Conservation (phyloP, 805 yeast genomes). For the Yarrowia sp. region DNA sequence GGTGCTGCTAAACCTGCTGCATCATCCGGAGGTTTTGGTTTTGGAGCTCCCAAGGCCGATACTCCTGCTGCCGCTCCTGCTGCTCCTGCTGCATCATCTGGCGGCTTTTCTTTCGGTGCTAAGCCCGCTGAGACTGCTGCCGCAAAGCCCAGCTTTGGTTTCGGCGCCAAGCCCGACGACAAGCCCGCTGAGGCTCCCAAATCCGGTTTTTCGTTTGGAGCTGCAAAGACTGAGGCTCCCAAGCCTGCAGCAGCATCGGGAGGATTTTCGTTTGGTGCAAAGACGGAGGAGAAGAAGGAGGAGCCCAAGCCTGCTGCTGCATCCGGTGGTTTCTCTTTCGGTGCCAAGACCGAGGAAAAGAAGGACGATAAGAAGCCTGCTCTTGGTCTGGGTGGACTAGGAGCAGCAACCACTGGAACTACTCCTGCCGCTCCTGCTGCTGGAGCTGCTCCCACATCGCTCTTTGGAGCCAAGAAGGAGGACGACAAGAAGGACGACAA, state of each 20-base stretch:
- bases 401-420: constrained; percentile 23
- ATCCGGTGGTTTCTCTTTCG: constrained; percentile 33
- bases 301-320: constrained; percentile 29
- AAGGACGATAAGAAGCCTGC: constrained; percentile 28
- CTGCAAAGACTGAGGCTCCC: neutral
- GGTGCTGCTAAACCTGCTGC: neutral
- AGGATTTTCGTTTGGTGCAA: constrained; percentile 25
- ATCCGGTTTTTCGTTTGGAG: neutral
- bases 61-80: neutral
- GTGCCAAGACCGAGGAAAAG: constrained; percentile 28
- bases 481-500: neutral
- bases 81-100: neutral
- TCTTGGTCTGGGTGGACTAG: neutral
- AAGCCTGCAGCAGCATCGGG: constrained; percentile 10
- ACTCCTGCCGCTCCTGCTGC: constrained; percentile 27
- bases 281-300: constrained; percentile 26
- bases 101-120: constrained; percentile 26
- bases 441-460: constrained; percentile 17
- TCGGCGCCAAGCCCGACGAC: neutral
- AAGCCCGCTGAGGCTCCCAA: neutral
- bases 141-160: neutral
- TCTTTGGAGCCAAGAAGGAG: constrained; percentile 17
- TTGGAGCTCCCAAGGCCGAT: neutral
- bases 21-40: neutral
- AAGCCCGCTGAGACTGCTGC: neutral